These are phyloP conservation scores for Rhodocollybia butyracea DNA, from an alignment of 768 basidiomycete genomes.

Conservation along the genomic window DNA sequence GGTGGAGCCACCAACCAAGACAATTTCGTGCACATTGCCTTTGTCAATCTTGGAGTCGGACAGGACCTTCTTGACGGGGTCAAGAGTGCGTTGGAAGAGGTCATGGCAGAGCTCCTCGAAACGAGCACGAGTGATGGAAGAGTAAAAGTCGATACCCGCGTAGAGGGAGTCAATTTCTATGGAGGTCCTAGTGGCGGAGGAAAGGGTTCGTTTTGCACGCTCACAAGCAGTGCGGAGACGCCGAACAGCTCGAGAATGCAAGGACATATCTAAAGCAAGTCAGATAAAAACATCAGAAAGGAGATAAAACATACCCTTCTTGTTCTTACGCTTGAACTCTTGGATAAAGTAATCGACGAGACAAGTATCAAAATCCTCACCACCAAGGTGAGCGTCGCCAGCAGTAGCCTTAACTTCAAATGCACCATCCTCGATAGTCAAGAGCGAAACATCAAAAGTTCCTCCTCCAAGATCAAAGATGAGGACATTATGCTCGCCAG, in stretches of 20 bases:
- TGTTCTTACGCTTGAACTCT: conserved; percentile 52
- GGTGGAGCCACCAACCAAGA: conserved; percentile 63
- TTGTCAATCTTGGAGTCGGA: conserved; percentile 48
- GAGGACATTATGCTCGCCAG: conserved; percentile 57
- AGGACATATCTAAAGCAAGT: conserved; percentile 1
- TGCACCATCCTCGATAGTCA: conserved; percentile 65
- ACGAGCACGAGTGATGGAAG: conserved; percentile 42
- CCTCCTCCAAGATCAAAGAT: conserved; percentile 75
- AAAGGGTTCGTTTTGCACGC: conserved; percentile 8
- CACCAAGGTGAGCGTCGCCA: conserved; percentile 51
- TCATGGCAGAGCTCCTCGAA: conserved; percentile 16
- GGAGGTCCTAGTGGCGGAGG: conserved; percentile 18
- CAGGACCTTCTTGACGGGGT: conserved; percentile 51
- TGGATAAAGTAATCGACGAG: conserved; percentile 13
- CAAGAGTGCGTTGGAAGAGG: conserved; percentile 24
- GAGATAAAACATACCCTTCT: conserved; percentile 37
- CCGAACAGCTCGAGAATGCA: conserved; percentile 9
- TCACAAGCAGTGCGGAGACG: conserved; percentile 10
- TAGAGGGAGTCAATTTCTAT: conserved; percentile 55
- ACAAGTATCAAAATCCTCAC: conserved; percentile 17
- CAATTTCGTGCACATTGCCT: conserved; percentile 35
- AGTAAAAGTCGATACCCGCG: conserved; percentile 35
- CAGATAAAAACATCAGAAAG: conserved; percentile 26
- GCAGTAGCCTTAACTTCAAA: conserved; percentile 72
- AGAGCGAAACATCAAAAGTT: conserved; percentile 70